A percentile compares a stretch with the other conserved stretches of the same genome.
These are phyloP conservation scores for Amesomyces nigricolor DNA, from an alignment of 2,329 filamentous ascomycete genomes.

Conservation along the genomic window DNA sequence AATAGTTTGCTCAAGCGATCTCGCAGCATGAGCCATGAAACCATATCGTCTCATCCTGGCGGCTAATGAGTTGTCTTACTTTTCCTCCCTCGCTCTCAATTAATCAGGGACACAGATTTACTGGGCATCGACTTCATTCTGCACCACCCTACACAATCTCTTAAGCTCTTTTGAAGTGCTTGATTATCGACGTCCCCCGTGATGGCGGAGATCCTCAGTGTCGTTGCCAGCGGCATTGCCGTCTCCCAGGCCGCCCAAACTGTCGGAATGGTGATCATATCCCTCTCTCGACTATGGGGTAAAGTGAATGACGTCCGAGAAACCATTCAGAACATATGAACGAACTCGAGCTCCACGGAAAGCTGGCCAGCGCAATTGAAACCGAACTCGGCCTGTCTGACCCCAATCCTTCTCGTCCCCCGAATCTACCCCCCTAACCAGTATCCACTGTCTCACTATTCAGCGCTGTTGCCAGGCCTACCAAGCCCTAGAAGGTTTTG, in stretches of 20 bases:
- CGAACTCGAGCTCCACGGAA: neutral
- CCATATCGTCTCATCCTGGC: too few relatives aligned
- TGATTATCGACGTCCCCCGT: too few relatives aligned
- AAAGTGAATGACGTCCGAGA: slow-evolving; percentile 9
- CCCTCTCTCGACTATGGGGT: neutral
- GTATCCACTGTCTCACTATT: neutral
- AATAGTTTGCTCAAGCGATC: too few relatives aligned
- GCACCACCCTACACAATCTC: too few relatives aligned
- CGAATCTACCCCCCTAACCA: too few relatives aligned
- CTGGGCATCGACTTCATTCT: too few relatives aligned
- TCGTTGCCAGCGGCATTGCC: slow-evolving; percentile 6
- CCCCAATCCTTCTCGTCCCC: neutral
- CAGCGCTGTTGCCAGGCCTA: neutral
- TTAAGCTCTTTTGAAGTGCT: too few relatives aligned
- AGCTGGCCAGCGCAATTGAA: neutral
- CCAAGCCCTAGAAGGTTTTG: neutral
- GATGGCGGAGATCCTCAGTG: slow-evolving; percentile 10
- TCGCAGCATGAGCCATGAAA: too few relatives aligned
- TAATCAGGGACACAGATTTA: too few relatives aligned
- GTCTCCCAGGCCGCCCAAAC: slow-evolving; percentile 1
- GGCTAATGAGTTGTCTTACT: too few relatives aligned
- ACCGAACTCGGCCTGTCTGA: neutral
- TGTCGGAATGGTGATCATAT: neutral
- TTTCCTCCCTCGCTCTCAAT: too few relatives aligned
- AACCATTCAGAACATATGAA: neutral